Evolutionary conservation across 106 monocot species (phyloP), one percentile per base, ranked within the genome.

Genomic region (Apostasia shenzhenica): DNA sequence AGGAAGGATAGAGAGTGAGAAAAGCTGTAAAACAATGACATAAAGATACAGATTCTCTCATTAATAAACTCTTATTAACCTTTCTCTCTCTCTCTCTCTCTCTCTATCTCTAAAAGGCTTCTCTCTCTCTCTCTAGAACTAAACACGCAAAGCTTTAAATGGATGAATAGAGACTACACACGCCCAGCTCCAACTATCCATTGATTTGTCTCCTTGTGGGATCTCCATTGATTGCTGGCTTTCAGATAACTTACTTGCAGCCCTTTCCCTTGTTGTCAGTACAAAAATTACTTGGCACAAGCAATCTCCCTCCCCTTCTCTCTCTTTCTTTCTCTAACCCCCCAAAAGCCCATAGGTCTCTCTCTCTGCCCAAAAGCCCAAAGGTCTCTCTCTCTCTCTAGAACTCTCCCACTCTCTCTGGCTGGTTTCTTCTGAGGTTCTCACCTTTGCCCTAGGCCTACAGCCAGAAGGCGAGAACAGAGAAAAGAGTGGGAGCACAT

Each of bases 141-240:
- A 39, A 55, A 82, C 95, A 97, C 95, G 92, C 95, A 99, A 99
- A 85, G 97, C 89, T 76, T 92, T 92, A 71, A 92, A 93, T 99
- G 87, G 78, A 47, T 77, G 92, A 90, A 85, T 72, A 85, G 93
- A 87, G 92, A 92, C 87, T 87, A 87, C 79, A 92, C 94, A 81
- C 76, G 83, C 59, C 72, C 76, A 80, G 76, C 87, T 70, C 68
- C 81, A 82, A 82, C 89, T 76, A 85, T 83, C 76, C 72, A 52
- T 77, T 81, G 82, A 71, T 86, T 92, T 89, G 89, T 92, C 92
- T 66, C 69, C 61, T 81, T 82, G 77, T 77, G 77, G 82, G 82
- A 89, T 84, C 76, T 83, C 66, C 83, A 93, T 84, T 84, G 86
- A 89, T 93, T 86, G 77, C 82, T 93, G 89, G 77, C 82, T 56